A percentile compares a stretch with the other conserved stretches of the same genome.
Conservation (phyloP, 441 rosid genomes). For the Lepidium campestre region DNA sequence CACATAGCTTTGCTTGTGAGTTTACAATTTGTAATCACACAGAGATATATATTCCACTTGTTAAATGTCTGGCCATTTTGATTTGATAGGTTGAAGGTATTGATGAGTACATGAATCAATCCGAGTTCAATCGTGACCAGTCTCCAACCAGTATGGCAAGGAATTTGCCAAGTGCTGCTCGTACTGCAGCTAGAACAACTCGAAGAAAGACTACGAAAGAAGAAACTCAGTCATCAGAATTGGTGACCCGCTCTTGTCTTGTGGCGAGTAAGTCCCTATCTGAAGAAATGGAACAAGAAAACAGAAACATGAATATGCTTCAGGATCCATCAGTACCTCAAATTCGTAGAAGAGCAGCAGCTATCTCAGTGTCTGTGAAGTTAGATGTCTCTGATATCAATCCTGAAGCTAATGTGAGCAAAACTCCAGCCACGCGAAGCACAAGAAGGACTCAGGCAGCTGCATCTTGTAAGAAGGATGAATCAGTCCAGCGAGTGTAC, state of each 20-base stretch:
- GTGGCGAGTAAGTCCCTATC: constrained; percentile 32
- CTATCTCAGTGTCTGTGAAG: constrained; percentile 20
- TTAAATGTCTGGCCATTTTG: background rate
- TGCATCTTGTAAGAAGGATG: constrained; percentile 30
- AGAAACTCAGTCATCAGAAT: constrained; percentile 43
- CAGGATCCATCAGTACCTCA: constrained; percentile 36
- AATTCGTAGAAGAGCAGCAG: constrained; percentile 33
- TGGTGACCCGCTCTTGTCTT: constrained; percentile 42
- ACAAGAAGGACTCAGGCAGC: constrained; percentile 22
- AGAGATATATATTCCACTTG: background rate
- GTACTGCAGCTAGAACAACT: constrained; percentile 44
- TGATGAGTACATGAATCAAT: constrained; percentile 46
- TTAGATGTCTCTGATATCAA: constrained; percentile 7
- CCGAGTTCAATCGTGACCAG: constrained; percentile 25
- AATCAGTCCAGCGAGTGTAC: constrained; percentile 38
- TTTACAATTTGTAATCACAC: background rate
- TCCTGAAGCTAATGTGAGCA: constrained; percentile 15
- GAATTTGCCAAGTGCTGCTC: constrained; percentile 29
- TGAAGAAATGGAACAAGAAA: constrained; percentile 45
- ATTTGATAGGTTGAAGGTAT: constrained; percentile 69
- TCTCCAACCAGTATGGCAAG: constrained; percentile 38
- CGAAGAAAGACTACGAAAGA: constrained; percentile 39
- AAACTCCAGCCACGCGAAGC: constrained; percentile 29
- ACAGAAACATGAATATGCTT: constrained; percentile 24
- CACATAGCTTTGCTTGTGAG: background rate